Evolutionary conservation across 495 filamentous ascomycete genomes (phyloP).

Genomic region (Lepidopterella palustris): DNA sequence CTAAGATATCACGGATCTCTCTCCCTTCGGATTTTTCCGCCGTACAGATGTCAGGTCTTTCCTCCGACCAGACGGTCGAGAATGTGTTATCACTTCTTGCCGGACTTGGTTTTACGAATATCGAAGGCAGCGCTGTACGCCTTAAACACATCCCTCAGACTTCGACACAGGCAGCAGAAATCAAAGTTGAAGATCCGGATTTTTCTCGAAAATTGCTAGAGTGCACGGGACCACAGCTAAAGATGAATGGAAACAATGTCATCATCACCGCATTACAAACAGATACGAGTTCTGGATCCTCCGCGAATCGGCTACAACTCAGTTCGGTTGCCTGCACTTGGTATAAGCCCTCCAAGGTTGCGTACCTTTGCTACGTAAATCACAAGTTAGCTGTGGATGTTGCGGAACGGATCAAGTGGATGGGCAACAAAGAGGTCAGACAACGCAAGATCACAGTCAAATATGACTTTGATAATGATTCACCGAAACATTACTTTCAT

Average conservation of each 20-base stretch:
- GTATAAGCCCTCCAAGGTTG: conserved; percentile 14
- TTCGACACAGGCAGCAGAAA: not conserved
- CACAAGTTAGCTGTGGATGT: not conserved
- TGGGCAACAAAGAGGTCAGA: not conserved
- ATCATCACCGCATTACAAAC: not conserved
- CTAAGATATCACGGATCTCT: not conserved
- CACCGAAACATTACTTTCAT: not conserved
- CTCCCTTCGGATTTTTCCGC: conserved; percentile 14
- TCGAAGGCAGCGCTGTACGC: conserved; percentile 3
- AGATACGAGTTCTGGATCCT: conserved; percentile 6
- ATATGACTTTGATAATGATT: conserved; percentile 15
- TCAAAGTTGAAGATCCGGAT: conserved; percentile 11
- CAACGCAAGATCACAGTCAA: conserved; percentile 8
- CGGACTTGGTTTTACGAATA: not conserved
- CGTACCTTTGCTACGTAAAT: conserved; percentile 10
- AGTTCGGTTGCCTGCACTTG: conserved; percentile 11
- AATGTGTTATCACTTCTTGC: not conserved
- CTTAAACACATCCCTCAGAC: conserved; percentile 10
- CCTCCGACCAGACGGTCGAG: not conserved
- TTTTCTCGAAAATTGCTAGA: conserved; percentile 14
- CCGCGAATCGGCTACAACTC: conserved; percentile 18
- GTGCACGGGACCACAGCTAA: not conserved
- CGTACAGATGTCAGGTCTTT: conserved; percentile 1
- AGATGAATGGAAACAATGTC: not conserved
- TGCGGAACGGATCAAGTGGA: not conserved